phyloP scores from a whole-genome alignment of 345 rosid species.

The Populus simonii region DNA sequence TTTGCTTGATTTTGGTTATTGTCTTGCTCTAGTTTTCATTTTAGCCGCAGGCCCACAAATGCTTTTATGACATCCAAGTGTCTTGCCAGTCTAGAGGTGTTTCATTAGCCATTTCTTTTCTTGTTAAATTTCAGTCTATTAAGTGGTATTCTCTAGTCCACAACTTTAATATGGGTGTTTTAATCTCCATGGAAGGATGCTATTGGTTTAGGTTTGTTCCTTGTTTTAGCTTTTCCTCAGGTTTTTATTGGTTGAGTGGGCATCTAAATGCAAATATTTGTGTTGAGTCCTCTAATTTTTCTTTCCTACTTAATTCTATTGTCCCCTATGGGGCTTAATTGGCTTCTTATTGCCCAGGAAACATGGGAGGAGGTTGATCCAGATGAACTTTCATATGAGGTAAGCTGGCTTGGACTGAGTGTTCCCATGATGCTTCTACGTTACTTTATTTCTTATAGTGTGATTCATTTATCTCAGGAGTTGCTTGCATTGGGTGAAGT shows the following conservation, averaged over 20 bases:
- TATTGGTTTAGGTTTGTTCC: not conserved
- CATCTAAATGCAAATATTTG: conserved; percentile 4
- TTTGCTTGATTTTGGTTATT: not conserved
- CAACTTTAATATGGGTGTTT: not conserved
- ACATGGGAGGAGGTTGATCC: conserved; percentile 94
- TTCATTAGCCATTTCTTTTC: not conserved
- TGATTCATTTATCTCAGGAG: conserved; percentile 48
- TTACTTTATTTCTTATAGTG: not conserved
- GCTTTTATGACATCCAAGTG: not conserved
- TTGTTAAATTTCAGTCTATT: not conserved
- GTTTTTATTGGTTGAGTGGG: not conserved
- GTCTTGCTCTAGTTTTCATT: not conserved
- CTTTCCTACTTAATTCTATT: not conserved
- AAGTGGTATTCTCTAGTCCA: not conserved
- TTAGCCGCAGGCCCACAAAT: not conserved
- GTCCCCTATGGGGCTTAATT: not conserved
- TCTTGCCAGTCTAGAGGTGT: not conserved
- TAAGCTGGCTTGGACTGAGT: conserved; percentile 23
- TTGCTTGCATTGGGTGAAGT: conserved; percentile 86
- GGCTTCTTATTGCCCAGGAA: conserved; percentile 48
- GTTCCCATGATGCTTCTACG: not conserved
- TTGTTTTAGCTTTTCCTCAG: not conserved
- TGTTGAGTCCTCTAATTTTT: not conserved
- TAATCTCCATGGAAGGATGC: not conserved
- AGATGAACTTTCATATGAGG: conserved; percentile 92